These are phyloP conservation scores for Fusarium anthophilum DNA, from an alignment of 2,329 filamentous ascomycete species.

Conservation along the genomic window DNA sequence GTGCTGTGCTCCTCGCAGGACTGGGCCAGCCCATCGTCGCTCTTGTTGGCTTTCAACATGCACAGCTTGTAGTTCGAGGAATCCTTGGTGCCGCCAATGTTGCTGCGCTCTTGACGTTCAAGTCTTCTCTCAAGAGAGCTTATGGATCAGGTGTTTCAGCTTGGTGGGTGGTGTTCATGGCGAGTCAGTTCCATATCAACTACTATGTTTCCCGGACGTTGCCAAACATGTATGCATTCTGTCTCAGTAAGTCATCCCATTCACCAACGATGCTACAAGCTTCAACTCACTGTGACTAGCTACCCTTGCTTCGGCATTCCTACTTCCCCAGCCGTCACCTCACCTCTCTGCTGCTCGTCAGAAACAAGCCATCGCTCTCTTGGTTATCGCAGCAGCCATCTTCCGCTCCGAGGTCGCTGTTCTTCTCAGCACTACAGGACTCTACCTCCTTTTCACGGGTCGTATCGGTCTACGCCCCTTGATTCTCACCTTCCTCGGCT, in stretches of 20 bases:
- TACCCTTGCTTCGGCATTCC: slow-evolving; percentile 68
- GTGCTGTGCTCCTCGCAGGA: slow-evolving; percentile 78
- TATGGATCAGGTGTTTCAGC: slow-evolving; percentile 75
- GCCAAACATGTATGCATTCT: slow-evolving; percentile 97
- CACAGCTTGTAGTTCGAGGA: slow-evolving; percentile 74
- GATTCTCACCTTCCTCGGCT: slow-evolving; percentile 71
- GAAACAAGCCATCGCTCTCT: slow-evolving; percentile 73
- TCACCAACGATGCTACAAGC: neutral
- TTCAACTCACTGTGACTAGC: slow-evolving; percentile 54
- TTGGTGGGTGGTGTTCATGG: slow-evolving; percentile 84
- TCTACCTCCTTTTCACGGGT: slow-evolving; percentile 68
- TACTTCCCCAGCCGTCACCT: slow-evolving; percentile 49
- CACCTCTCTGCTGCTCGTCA: slow-evolving; percentile 55
- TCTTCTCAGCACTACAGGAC: slow-evolving; percentile 73
- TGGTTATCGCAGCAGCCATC: slow-evolving; percentile 82
- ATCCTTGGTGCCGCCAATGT: slow-evolving; percentile 83
- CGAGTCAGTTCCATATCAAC: slow-evolving; percentile 88
- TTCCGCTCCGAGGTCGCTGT: slow-evolving; percentile 92
- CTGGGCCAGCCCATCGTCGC: slow-evolving; percentile 73
- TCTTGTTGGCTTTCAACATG: slow-evolving; percentile 64
- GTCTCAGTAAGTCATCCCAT: slow-evolving; percentile 69
- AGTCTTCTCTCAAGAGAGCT: slow-evolving; percentile 67
- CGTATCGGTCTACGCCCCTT: slow-evolving; percentile 66
- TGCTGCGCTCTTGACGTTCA: slow-evolving; percentile 72
- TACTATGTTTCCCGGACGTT: slow-evolving; percentile 93